Base-by-base conservation (phyloP, 2,329 filamentous ascomycete species). In the Fusarium sp. region DNA sequence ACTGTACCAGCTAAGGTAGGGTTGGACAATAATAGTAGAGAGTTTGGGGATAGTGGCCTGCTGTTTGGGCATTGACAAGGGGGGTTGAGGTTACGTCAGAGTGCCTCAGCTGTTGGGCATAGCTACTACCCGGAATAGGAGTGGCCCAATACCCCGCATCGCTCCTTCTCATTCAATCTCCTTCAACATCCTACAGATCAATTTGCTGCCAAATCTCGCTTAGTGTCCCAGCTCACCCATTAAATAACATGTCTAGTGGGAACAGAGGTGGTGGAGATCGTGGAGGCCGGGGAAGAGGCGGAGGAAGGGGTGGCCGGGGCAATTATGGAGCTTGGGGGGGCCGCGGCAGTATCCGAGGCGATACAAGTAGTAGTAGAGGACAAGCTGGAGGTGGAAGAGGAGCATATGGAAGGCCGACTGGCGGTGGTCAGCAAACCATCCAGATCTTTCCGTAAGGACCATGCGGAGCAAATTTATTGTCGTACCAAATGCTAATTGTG, bases 401-500 rank as follows among this genome's bases (percentile, higher is more conserved):
- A 42, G 54, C 28, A 4, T 56, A 56, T 44, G 54, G 54, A 14
- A 30, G 54, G 39, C 54, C 28, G 26, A 15, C 22, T 56, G 54
- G 54, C 10, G 9, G 54, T 24, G 38, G 39, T 44, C 54, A 56
- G 42, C 39, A 56, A 24, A 34, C 54, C 24, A 56, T 34, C 54
- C 54, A 56, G n/a, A 30, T 56, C 54, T 56, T 56, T 56, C 39
- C 54, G 39, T 56, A 44, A 56, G 54, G 15, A 32, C 28, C 5
- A 56, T 30, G 22, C 15, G 22, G 22, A 22, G 14, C 39, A 44
- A 56, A 56, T 17, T 44, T 14, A 17, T 26, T 28, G 7, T 44
- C 7, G 12, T 56, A 48, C 44, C 4, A 6, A 28, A 28, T 20
- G 18, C 44, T 47, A 47, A 47, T 20, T 28, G 8, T 20, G 18